Conservation (phyloP, 2,329 filamentous ascomycete genomes). For the Pseudodiploospora longispora region DNA sequence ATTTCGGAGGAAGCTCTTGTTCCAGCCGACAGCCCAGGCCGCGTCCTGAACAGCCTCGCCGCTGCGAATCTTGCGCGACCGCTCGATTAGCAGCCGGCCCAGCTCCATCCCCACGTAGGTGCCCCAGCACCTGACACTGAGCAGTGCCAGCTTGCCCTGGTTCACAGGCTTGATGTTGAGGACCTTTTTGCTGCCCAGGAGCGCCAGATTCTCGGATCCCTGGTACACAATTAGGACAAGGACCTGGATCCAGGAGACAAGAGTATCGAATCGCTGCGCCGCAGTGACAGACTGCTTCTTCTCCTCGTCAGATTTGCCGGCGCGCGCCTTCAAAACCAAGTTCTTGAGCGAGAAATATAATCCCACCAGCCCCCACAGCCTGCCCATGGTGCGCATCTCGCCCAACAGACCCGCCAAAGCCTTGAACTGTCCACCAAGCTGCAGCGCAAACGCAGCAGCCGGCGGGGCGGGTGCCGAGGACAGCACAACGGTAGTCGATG, state of each 20-base stretch:
- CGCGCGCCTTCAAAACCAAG: constrained; percentile 29
- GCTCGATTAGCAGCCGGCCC: constrained; percentile 49
- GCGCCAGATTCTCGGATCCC: constrained; percentile 74
- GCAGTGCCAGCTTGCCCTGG: constrained; percentile 55
- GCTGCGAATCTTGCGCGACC: constrained; percentile 29
- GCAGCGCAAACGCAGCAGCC: constrained; percentile 36
- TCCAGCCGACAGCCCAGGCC: constrained; percentile 46
- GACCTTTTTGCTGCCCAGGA: constrained; percentile 65
- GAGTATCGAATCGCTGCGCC: constrained; percentile 27
- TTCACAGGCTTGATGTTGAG: constrained; percentile 49
- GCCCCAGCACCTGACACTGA: constrained; percentile 76
- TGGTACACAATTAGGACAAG: constrained; percentile 63
- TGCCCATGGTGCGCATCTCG: constrained; percentile 63
- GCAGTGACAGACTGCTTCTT: constrained; percentile 19
- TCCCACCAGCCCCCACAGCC: constrained; percentile 70
- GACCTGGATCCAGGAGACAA: constrained; percentile 61
- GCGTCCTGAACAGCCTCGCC: constrained; percentile 24
- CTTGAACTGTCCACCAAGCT: constrained; percentile 45
- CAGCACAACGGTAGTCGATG: constrained; percentile 38
- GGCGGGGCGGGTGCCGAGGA: constrained; percentile 29
- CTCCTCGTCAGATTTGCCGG: constrained; percentile 13
- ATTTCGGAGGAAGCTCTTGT: constrained; percentile 60
- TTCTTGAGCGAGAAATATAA: constrained; percentile 60
- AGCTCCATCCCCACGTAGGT: constrained; percentile 71
- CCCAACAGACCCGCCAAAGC: constrained; percentile 57